Evolutionary conservation across 345 rosid species (phyloP).

Genomic region (Noccaea bulbosa): DNA sequence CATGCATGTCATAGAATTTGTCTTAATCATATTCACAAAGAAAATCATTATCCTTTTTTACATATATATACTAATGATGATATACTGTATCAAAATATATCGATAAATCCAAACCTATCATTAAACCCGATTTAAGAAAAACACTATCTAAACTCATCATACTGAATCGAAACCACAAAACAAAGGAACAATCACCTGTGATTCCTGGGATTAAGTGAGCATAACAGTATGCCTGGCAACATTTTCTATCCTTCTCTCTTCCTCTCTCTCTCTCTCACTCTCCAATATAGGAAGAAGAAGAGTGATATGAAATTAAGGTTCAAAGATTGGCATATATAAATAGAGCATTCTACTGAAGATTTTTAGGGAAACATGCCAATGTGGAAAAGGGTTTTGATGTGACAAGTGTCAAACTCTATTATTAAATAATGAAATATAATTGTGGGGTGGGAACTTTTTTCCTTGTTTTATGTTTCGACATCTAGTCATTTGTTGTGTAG

Average conservation of each 20-base stretch:
- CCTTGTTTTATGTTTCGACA: constrained; percentile 23
- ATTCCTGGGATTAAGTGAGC: constrained; percentile 54
- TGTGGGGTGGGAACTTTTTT: not conserved
- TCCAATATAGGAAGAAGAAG: constrained; percentile 13
- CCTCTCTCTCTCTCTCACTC: not conserved
- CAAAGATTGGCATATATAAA: constrained; percentile 27
- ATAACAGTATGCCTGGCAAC: constrained; percentile 58
- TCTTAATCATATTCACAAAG: constrained; percentile 24
- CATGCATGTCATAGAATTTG: constrained; percentile 27
- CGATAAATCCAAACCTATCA: constrained; percentile 6
- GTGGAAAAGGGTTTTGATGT: constrained; percentile 30
- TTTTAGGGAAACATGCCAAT: constrained; percentile 16
- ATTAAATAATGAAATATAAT: constrained; percentile 23
- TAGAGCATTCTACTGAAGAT: constrained; percentile 5
- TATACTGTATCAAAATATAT: not conserved
- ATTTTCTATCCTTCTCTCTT: constrained; percentile 31
- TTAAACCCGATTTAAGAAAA: not conserved
- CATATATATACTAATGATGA: not conserved
- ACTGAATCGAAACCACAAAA: not conserved
- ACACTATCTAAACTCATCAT: not conserved
- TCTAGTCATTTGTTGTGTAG: constrained; percentile 38
- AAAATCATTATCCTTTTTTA: constrained; percentile 8
- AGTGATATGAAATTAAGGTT: constrained; percentile 19
- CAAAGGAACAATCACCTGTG: constrained; percentile 46
- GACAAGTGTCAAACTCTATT: constrained; percentile 43